A percentile compares a stretch with the other conserved stretches of the same genome.
Evolutionary conservation across 2,329 filamentous ascomycete species (phyloP).

Genomic region (Nemania bipapillata): DNA sequence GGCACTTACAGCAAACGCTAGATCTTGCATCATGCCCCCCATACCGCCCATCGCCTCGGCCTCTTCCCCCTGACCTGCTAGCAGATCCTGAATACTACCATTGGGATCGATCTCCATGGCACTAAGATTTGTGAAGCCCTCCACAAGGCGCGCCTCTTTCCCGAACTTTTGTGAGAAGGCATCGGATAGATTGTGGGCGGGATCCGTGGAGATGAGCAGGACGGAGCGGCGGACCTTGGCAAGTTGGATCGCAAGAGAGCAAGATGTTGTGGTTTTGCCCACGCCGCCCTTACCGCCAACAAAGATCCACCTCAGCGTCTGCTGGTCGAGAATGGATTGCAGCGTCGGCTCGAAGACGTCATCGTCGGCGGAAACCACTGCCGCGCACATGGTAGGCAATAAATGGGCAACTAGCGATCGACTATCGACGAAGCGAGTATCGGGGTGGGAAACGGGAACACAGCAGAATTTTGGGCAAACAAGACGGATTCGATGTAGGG

Average conservation of each 20-base stretch:
- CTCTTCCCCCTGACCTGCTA: slow-evolving; percentile 80
- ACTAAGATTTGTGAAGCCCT: slow-evolving; percentile 91
- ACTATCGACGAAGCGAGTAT: background rate
- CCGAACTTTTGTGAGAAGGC: slow-evolving; percentile 99
- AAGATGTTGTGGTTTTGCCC: slow-evolving; percentile 99
- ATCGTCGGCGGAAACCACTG: slow-evolving; percentile 69
- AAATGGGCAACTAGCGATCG: background rate
- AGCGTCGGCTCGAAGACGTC: slow-evolving; percentile 90
- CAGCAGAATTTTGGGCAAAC: background rate
- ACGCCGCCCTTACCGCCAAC: slow-evolving; percentile 98
- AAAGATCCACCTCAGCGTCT: slow-evolving; percentile 97
- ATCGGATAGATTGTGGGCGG: slow-evolving; percentile 96
- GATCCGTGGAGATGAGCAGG: slow-evolving; percentile 96
- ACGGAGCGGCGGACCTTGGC: slow-evolving; percentile 94
- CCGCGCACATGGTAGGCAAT: slow-evolving; percentile 52
- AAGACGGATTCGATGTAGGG: background rate
- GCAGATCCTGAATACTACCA: slow-evolving; percentile 93
- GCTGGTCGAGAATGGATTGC: slow-evolving; percentile 93
- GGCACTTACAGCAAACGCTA: slow-evolving; percentile 86
- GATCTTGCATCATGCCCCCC: slow-evolving; percentile 97
- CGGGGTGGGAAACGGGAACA: background rate
- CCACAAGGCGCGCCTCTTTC: slow-evolving; percentile 92
- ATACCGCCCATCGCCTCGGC: slow-evolving; percentile 70
- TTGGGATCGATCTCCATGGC: slow-evolving; percentile 99
- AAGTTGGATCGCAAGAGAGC: slow-evolving; percentile 96